Evolutionary conservation across 1,284 basidiomycete species (phyloP).

Genomic region (Cutaneotrichosporon sp.): DNA sequence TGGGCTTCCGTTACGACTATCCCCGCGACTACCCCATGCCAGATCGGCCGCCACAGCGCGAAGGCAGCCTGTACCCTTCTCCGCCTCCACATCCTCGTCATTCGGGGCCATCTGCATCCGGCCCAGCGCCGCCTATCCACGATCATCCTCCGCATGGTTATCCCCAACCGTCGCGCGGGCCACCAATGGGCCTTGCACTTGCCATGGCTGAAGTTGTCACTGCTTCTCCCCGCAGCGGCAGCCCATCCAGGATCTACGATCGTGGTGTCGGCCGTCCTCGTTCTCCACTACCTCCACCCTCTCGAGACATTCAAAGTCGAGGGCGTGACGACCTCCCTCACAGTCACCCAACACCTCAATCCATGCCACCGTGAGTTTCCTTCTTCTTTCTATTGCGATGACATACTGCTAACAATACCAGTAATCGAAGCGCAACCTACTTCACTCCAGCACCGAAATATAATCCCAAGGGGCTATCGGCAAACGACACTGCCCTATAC

Average conservation of each 20-base stretch:
- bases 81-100: neutral
- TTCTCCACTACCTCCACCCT: neutral
- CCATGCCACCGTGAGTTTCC: neutral
- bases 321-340: neutral
- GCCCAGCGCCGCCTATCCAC: neutral
- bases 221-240: neutral
- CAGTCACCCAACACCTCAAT: neutral
- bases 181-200: neutral
- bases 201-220: neutral
- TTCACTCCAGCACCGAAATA: conserved; percentile 15
- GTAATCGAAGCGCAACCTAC: conserved; percentile 4
- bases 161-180: neutral
- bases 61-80: neutral
- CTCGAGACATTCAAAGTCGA: neutral
- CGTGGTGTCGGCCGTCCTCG: neutral
- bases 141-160: neutral
- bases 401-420: neutral
- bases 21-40: neutral
- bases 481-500: conserved; percentile 5
- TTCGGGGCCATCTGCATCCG: neutral
- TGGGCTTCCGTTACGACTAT: neutral
- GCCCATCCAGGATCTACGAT: neutral
- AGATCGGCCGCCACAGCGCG: conserved; percentile 5
- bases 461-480: neutral
- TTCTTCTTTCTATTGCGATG: neutral